Conservation (phyloP, 2,329 filamentous ascomycete species). For the Ophiostoma ips region DNA sequence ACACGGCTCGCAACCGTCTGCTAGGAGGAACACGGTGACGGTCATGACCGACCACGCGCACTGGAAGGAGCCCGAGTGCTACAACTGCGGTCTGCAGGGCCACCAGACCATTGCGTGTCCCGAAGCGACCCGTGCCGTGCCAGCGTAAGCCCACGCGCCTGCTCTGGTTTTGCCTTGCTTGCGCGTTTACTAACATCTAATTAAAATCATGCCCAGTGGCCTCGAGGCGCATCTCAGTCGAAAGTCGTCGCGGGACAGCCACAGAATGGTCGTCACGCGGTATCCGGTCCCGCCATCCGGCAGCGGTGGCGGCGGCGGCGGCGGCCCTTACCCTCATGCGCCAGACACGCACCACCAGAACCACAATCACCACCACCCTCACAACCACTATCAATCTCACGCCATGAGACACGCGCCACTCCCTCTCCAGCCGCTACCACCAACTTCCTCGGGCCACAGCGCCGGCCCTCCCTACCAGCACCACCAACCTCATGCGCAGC, state of each 20-base stretch:
- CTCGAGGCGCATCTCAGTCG: constrained; percentile 16
- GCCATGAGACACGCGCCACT: neutral
- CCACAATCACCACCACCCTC: too few species aligned
- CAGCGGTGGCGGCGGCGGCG: neutral
- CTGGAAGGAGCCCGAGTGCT: constrained; percentile 28
- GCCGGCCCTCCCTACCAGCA: too few species aligned
- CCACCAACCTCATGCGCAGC: too few species aligned
- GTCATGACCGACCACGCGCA: constrained; percentile 16
- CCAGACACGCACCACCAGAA: too few species aligned
- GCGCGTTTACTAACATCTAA: neutral
- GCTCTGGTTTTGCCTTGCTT: too few species aligned
- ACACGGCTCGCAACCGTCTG: neutral
- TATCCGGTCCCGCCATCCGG: constrained; percentile 23
- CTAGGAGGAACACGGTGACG: too few species aligned
- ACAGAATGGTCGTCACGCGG: constrained; percentile 23
- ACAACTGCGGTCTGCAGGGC: constrained; percentile 37
- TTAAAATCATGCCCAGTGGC: constrained; percentile 9
- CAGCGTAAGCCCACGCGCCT: constrained; percentile 34
- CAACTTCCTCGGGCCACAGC: too few species aligned
- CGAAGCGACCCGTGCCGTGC: constrained; percentile 32
- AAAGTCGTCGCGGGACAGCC: constrained; percentile 9
- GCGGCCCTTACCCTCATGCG: neutral
- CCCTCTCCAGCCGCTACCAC: neutral
- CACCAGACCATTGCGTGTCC: constrained; percentile 42
- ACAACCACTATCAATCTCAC: constrained; percentile 15